Conservation (phyloP, 306 rosid genomes). For the Rosa multiflora region DNA sequence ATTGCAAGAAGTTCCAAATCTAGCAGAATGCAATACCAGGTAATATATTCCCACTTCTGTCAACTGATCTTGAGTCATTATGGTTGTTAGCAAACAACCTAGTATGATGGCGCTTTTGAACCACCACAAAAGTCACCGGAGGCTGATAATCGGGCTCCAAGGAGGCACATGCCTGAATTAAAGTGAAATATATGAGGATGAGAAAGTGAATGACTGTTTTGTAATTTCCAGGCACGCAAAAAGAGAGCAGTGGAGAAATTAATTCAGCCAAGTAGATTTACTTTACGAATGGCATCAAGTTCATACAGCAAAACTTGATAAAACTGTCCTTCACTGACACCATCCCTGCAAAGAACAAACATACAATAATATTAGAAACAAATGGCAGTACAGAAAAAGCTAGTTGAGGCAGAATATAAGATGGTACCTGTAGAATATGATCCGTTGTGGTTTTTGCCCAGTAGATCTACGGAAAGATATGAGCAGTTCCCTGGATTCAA, state of each 20-base stretch:
- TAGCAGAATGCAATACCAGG: constrained; percentile 44
- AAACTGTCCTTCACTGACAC: constrained; percentile 82
- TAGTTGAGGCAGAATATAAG: background rate
- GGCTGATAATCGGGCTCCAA: constrained; percentile 79
- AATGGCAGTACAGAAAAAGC: background rate
- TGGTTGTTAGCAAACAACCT: constrained; percentile 64
- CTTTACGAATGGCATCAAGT: constrained; percentile 79
- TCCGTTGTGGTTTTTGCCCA: constrained; percentile 91
- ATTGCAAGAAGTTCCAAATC: background rate
- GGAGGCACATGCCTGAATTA: constrained; percentile 68
- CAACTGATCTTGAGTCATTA: constrained; percentile 50
- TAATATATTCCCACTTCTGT: constrained; percentile 70
- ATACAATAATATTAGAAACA: background rate
- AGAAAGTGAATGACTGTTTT: constrained; percentile 5
- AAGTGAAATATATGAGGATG: constrained; percentile 5
- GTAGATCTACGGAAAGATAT: constrained; percentile 97
- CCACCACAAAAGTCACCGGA: constrained; percentile 81
- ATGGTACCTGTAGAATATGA: constrained; percentile 78
- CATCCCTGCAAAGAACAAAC: constrained; percentile 60
- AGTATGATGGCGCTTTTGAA: constrained; percentile 80
- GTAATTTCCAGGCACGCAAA: background rate
- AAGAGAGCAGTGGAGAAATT: background rate
- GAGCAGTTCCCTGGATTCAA: constrained; percentile 74
- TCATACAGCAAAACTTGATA: constrained; percentile 73
- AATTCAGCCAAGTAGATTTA: constrained; percentile 12